Evolutionary conservation across 2,329 filamentous ascomycete genomes (phyloP).

Genomic region (Trichothecium sympodiale): DNA sequence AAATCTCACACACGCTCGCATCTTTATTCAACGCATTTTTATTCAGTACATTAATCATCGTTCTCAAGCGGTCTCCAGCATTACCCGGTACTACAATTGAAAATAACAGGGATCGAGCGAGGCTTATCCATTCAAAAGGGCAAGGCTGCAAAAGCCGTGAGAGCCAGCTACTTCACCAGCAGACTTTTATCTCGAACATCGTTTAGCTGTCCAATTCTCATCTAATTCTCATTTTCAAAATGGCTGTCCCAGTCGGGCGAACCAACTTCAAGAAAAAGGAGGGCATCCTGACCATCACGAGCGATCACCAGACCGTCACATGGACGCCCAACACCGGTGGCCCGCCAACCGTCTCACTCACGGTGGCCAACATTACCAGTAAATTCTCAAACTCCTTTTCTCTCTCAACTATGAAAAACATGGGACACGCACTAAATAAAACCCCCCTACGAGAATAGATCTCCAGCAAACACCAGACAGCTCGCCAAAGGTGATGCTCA

Average conservation of each 20-base stretch:
- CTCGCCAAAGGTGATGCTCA: slow-evolving; percentile 86
- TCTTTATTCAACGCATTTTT: too few relatives aligned
- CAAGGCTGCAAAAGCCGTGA: too few relatives aligned
- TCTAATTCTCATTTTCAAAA: slow-evolving; percentile 16
- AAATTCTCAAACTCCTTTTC: slow-evolving; percentile 21
- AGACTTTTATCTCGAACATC: too few relatives aligned
- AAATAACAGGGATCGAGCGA: too few relatives aligned
- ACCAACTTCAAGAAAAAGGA: slow-evolving; percentile 94
- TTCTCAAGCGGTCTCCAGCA: too few relatives aligned
- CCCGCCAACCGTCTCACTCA: slow-evolving; percentile 55
- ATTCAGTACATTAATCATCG: too few relatives aligned
- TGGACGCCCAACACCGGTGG: slow-evolving; percentile 67
- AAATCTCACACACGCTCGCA: too few relatives aligned
- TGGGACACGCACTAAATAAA: slow-evolving; percentile 5
- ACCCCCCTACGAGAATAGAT: slow-evolving; percentile 41
- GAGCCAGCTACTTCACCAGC: too few relatives aligned
- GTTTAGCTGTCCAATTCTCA: too few relatives aligned
- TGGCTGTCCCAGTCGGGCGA: slow-evolving; percentile 52
- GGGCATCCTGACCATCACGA: slow-evolving; percentile 65
- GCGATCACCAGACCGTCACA: slow-evolving; percentile 61
- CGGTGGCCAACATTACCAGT: slow-evolving; percentile 74
- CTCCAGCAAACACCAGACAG: slow-evolving; percentile 88
- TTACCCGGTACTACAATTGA: too few relatives aligned
- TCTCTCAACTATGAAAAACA: too few relatives aligned
- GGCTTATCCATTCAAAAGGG: too few relatives aligned